Evolutionary conservation across 2,329 filamentous ascomycete genomes (phyloP).

Genomic region (Gremmenia infestans): DNA sequence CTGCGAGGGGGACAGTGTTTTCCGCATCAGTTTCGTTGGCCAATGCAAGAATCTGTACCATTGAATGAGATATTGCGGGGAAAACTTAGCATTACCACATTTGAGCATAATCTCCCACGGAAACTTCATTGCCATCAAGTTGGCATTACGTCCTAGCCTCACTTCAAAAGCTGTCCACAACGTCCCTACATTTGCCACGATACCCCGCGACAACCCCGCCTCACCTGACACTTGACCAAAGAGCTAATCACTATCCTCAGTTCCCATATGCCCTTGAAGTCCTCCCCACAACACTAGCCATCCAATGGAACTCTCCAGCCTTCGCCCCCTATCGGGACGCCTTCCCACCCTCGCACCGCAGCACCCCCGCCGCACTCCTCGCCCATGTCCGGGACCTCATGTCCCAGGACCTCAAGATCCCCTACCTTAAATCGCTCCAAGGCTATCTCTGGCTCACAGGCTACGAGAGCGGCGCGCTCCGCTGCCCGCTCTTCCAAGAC

Average conservation of each 20-base stretch:
- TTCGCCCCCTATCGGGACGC: slow-evolving; percentile 66
- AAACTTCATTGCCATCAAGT: too few species aligned
- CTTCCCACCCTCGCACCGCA: slow-evolving; percentile 61
- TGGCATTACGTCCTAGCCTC: too few species aligned
- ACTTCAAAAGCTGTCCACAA: background rate
- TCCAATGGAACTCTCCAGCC: slow-evolving; percentile 59
- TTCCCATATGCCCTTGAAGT: slow-evolving; percentile 71
- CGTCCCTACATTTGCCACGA: background rate
- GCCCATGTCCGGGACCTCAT: slow-evolving; percentile 68
- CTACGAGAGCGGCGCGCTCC: slow-evolving; percentile 64
- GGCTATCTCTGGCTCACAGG: slow-evolving; percentile 74
- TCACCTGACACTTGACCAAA: background rate
- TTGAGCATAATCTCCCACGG: background rate
- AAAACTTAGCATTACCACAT: slow-evolving; percentile 1
- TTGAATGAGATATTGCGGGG: slow-evolving; percentile 10
- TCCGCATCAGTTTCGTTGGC: slow-evolving; percentile 10
- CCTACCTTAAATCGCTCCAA: slow-evolving; percentile 75
- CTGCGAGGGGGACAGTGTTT: slow-evolving; percentile 1
- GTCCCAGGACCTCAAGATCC: slow-evolving; percentile 65
- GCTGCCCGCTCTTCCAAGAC: slow-evolving; percentile 70
- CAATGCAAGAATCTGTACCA: slow-evolving; percentile 4
- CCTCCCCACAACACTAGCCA: slow-evolving; percentile 58
- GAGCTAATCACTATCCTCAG: slow-evolving; percentile 38
- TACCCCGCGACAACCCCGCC: background rate
- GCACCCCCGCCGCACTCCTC: slow-evolving; percentile 54